Evolutionary conservation across 257 asterid genomes (phyloP).

Genomic region (Plectranthus barbatus): DNA sequence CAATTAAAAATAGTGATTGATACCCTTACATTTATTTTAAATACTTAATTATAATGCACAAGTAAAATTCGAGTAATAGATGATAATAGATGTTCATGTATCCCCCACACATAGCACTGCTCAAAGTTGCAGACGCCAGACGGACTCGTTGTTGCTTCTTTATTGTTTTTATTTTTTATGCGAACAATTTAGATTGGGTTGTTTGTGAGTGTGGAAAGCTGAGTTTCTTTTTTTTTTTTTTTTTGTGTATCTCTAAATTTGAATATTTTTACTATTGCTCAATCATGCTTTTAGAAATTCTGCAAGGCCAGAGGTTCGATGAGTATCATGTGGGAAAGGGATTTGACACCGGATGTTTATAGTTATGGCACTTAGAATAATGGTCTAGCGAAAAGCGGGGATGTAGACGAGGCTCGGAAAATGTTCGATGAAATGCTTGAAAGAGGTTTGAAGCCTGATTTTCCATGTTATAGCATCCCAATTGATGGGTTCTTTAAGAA

Average conservation of each 20-base stretch:
- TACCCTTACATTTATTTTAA: too few relatives aligned
- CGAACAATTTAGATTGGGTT: too few relatives aligned
- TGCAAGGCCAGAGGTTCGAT: conserved; percentile 42
- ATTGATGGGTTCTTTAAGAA: conserved; percentile 61
- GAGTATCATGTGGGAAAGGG: conserved; percentile 38
- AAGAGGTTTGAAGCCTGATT: conserved; percentile 62
- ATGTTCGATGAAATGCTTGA: conserved; percentile 85
- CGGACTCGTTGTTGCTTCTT: too few relatives aligned
- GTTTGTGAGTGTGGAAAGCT: too few relatives aligned
- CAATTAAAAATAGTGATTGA: too few relatives aligned
- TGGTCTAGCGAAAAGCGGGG: conserved; percentile 57
- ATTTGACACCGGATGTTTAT: conserved; percentile 52
- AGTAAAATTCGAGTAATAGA: too few relatives aligned
- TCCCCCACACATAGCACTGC: too few relatives aligned
- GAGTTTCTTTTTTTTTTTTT: too few relatives aligned
- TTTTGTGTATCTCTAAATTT: conserved; percentile 58
- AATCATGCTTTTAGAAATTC: conserved; percentile 49
- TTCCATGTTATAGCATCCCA: conserved; percentile 64
- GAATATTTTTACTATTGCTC: conserved; percentile 62
- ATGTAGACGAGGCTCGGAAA: conserved; percentile 37
- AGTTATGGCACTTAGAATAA: conserved; percentile 71
- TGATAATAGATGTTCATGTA: too few relatives aligned
- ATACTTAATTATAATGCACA: too few relatives aligned
- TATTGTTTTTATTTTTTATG: too few relatives aligned
- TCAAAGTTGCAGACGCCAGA: too few relatives aligned